Evolutionary conservation across 2,329 filamentous ascomycete species (phyloP).

Genomic region (Apiospora hydei): DNA sequence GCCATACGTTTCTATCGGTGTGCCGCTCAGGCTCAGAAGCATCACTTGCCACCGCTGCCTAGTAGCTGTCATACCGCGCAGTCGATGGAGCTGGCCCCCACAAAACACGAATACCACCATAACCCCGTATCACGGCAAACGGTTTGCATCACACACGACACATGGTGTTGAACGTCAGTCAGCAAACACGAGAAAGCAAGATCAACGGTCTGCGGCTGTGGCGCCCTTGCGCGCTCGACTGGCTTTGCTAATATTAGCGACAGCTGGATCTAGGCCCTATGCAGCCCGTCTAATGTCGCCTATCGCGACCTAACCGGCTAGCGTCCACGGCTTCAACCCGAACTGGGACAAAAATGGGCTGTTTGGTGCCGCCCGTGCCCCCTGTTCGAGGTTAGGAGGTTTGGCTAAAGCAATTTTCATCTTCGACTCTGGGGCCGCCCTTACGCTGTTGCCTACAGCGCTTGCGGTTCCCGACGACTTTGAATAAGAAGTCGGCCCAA

Average conservation of each 20-base stretch:
- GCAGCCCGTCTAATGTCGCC: neutral
- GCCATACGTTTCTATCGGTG: too few relatives aligned
- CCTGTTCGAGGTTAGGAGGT: neutral
- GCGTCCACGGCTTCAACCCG: neutral
- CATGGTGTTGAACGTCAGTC: neutral
- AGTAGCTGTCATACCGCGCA: too few relatives aligned
- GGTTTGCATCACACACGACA: neutral
- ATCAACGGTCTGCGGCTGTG: neutral
- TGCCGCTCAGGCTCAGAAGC: too few relatives aligned
- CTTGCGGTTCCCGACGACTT: neutral
- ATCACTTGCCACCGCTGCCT: too few relatives aligned
- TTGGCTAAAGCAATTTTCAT: neutral
- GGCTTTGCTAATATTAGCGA: slow-evolving; percentile 11
- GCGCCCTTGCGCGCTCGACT: neutral
- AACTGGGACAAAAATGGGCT: slow-evolving; percentile 4
- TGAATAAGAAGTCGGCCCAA: neutral
- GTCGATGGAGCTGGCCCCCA: too few relatives aligned
- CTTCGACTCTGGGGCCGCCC: neutral
- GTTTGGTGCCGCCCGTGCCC: neutral
- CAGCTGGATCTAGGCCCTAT: neutral
- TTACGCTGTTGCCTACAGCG: neutral
- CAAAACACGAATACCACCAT: neutral
- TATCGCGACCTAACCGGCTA: neutral
- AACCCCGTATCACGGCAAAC: neutral
- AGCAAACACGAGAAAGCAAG: neutral